These are phyloP conservation scores for Podosphaera xanthii DNA, from an alignment of 2,329 filamentous ascomycete species.

Conservation along the genomic window DNA sequence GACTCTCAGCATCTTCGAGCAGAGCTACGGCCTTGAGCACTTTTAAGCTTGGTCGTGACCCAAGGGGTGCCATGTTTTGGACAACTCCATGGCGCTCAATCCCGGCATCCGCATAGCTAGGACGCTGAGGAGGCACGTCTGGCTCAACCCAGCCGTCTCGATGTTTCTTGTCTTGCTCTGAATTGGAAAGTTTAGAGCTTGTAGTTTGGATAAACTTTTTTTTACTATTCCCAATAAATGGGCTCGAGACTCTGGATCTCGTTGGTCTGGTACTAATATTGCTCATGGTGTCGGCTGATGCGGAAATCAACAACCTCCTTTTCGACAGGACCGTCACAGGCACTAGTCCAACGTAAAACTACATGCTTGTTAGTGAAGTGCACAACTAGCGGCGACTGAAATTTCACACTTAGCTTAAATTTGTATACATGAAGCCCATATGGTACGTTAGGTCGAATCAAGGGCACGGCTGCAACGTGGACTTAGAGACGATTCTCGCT, in stretches of 20 bases:
- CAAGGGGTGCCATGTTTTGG: constrained; percentile 65
- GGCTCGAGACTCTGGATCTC: constrained; percentile 13
- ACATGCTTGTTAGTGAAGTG: constrained; percentile 8
- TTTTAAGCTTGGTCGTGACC: constrained; percentile 41
- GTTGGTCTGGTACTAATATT: constrained; percentile 8
- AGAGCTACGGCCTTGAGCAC: constrained; percentile 25
- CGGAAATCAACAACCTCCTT: constrained; percentile 9
- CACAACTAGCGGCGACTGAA: no score
- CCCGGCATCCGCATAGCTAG: constrained; percentile 57
- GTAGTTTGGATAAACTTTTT: constrained; percentile 5
- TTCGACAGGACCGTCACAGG: constrained; percentile 3
- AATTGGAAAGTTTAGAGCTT: constrained; percentile 1
- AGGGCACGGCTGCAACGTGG: no score
- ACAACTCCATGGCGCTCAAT: constrained; percentile 54
- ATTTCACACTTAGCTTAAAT: no score
- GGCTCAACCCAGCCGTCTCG: constrained; percentile 32
- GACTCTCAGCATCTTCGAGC: constrained; percentile 1
- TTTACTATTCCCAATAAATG: constrained; percentile 3
- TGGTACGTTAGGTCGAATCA: no score
- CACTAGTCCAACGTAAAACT: constrained; percentile 7
- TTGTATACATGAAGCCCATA: no score
- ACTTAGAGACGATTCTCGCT: no score
- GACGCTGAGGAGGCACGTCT: constrained; percentile 24
- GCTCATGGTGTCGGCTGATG: constrained; percentile 9
- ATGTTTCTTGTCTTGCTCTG: constrained; percentile 6